A percentile compares a stretch with the other conserved stretches of the same genome.
Conservation (phyloP, 306 rosid genomes). For the Castanea mollissima region DNA sequence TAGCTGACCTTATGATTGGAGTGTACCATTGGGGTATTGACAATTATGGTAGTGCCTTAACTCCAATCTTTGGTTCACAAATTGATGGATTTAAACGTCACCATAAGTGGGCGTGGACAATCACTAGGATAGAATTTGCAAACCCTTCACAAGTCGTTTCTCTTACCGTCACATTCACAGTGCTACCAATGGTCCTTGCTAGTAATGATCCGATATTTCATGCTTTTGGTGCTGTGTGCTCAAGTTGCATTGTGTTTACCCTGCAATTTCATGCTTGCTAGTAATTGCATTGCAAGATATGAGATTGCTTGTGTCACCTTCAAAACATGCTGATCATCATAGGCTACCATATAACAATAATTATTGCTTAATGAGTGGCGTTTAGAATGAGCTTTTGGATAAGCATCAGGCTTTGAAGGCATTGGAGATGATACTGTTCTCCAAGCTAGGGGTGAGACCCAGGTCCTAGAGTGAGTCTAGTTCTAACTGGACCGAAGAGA, state of each 20-base stretch:
- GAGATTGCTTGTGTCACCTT: slow-evolving; percentile 63
- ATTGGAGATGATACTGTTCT: slow-evolving; percentile 68
- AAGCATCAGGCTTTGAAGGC: slow-evolving; percentile 58
- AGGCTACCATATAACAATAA: slow-evolving; percentile 70
- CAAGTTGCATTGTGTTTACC: slow-evolving; percentile 89
- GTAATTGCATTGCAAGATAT: slow-evolving; percentile 66
- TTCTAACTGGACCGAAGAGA: slow-evolving; percentile 70
- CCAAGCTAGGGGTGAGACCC: slow-evolving; percentile 60
- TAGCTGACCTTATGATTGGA: slow-evolving; percentile 83
- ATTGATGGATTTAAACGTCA: slow-evolving; percentile 87
- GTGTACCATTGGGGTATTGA: slow-evolving; percentile 87
- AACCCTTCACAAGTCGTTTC: slow-evolving; percentile 67
- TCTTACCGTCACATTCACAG: slow-evolving; percentile 51
- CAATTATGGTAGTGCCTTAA: slow-evolving; percentile 60
- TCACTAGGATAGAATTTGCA: slow-evolving; percentile 71
- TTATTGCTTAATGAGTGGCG: slow-evolving; percentile 86
- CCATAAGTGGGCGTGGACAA: slow-evolving; percentile 86
- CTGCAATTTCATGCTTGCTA: slow-evolving; percentile 86
- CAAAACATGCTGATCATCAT: slow-evolving; percentile 67
- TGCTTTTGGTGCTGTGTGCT: slow-evolving; percentile 54
- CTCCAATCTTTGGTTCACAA: slow-evolving; percentile 69
- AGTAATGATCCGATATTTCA: slow-evolving; percentile 49
- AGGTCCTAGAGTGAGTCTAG: slow-evolving; percentile 78
- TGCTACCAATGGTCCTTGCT: slow-evolving; percentile 61
- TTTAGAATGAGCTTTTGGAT: slow-evolving; percentile 76